Evolutionary conservation across 1,284 basidiomycete genomes (phyloP).

Genomic region (Crucibulum cyathiforme): DNA sequence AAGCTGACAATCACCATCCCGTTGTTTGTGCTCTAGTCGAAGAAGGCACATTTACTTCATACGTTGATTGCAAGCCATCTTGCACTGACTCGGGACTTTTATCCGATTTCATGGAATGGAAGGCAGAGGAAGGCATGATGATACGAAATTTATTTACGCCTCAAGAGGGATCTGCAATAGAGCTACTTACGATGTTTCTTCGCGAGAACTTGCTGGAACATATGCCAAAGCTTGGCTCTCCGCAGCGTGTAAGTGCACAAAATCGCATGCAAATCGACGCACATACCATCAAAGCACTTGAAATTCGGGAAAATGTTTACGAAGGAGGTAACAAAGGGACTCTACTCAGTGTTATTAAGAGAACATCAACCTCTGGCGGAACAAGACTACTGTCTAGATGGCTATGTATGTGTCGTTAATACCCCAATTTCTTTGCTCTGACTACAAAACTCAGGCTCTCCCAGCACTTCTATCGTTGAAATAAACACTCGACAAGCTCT

Average conservation of each 20-base stretch:
- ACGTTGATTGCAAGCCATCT: conserved; percentile 15
- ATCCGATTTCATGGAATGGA: conserved; percentile 1
- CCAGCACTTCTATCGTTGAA: conserved; percentile 77
- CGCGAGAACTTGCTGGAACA: conserved; percentile 77
- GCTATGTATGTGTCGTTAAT: conserved; percentile 62
- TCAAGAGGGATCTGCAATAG: conserved; percentile 66
- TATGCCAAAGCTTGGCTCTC: conserved; percentile 72
- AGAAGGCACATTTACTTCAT: conserved; percentile 60
- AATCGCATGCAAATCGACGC: conserved; percentile 88
- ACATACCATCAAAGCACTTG: conserved; percentile 88
- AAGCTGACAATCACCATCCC: conserved; percentile 45
- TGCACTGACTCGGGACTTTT: not conserved
- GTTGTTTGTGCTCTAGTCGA: conserved; percentile 54
- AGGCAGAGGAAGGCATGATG: not conserved
- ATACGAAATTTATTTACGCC: conserved; percentile 25
- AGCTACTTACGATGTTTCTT: conserved; percentile 74
- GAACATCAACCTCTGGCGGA: conserved; percentile 83
- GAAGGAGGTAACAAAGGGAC: conserved; percentile 80
- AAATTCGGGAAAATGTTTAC: conserved; percentile 80
- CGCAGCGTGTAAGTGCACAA: conserved; percentile 63
- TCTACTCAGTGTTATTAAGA: conserved; percentile 77
- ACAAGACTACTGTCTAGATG: conserved; percentile 78
- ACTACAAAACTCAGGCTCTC: conserved; percentile 65
- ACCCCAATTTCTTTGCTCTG: conserved; percentile 2
- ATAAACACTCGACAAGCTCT: conserved; percentile 81